Evolutionary conservation across 2,329 filamentous ascomycete genomes (phyloP), one percentile per base, ranked within the genome.

Genomic region (Ustulina deusta): DNA sequence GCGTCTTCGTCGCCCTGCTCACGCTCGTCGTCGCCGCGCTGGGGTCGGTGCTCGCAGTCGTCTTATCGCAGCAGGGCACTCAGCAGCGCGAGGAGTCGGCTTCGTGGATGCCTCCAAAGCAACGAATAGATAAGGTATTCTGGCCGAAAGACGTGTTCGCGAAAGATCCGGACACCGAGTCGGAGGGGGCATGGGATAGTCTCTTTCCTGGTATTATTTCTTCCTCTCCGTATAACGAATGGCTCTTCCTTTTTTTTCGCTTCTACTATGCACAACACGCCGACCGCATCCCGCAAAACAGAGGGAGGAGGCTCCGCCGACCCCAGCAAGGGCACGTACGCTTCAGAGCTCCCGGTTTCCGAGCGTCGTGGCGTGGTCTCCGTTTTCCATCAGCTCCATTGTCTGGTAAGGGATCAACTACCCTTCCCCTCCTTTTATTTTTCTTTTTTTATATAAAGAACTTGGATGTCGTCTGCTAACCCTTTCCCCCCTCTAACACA

Each of bases 381-480:
- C 6, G 51, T 38, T 38, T 55, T 55, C 34, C 51, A 55, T 15
- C 51, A 55, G 51, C 34, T 55, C 15, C 51, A 55, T 6, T 55
- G 51, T 25, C 20, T 55, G 11, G 51, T 54, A 36, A 54, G 49
- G 11, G n/a, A 25, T 2, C 6, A 9, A 29, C n/a, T 9, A n/a
- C 5, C 9, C n/a, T 46, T 22, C 10, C 7, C n/a, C 34, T 36
- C 11, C 11, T 6, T 36, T 36, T 11, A 36, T 36, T 36, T 36
- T 11, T 11, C 34, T 36, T 6, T 36, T 36, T 36, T 42, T 20
- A 17, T 20, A 46, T 46, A 15, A 1, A 11, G 22, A 1, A n/a
- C 22, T 46, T 25, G n/a, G n/a, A n/a, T n/a, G n/a, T n/a, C n/a
- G n/a, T n/a, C n/a, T n/a, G 42, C n/a, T 22, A 20, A n/a, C 2